Evolutionary conservation across 1,284 basidiomycete genomes (phyloP), one percentile per base, ranked within the genome.

Genomic region (Fomitopsis palustris): DNA sequence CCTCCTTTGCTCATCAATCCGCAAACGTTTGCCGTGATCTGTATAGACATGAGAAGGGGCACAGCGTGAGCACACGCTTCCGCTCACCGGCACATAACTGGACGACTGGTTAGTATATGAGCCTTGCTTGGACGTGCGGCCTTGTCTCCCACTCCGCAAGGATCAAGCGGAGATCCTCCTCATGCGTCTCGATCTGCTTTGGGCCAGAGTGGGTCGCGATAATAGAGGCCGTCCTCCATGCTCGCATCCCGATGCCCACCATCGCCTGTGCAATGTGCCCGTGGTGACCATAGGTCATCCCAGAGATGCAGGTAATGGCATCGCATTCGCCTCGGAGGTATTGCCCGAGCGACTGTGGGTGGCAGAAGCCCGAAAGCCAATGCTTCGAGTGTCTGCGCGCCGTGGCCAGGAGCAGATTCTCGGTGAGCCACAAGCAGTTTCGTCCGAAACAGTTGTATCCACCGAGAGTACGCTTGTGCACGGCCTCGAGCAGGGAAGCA

Each of bases 351-450:
- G 42, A 38, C n/a, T 58, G 33, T 16, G 51, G 57, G 16, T 10
- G 14, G 21, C 19, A 19, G n/a, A 33, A 8, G 10, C 56, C 49
- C 27, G 52, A 52, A 35, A 54, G 52, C 57, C 57, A 58, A 29
- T 54, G 35, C 2, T 54, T 4, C 14, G 39, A 17, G 31, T 54
- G 27, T 33, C 49, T 53, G 12, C n/a, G 57, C 2, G 52, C 42
- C 19, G 29, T 35, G 7, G 57, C 33, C 21, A 57, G 35, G n/a
- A 58, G 43, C 41, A 53, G 14, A 19, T 5, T 54, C 49, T 53
- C 56, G 41, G 51, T 54, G 16, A 45, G 31, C 57, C 57, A 58
- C 37, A 54, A 29, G 45, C 49, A 57, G 56, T 57, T 57, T 23
- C 53, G 53, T 17, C 39, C 31, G 42, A 45, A 54, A n/a, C 41